Evolutionary conservation across 2,329 filamentous ascomycete species (phyloP).

Genomic region (Aphanoascus verrucosus): DNA sequence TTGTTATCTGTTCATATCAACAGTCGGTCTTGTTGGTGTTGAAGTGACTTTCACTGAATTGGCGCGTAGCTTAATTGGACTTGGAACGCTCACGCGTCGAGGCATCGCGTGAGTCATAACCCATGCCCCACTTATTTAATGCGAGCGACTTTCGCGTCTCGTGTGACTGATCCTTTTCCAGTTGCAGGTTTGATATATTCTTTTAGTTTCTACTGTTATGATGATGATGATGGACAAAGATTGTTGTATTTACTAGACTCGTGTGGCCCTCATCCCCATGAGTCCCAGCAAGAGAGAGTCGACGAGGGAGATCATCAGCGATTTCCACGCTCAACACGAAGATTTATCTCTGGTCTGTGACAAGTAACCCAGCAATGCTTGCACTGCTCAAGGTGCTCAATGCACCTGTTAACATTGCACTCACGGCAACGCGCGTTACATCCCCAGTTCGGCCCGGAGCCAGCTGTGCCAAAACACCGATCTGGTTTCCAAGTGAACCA

Average conservation of each 20-base stretch:
- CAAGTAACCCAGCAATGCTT: conserved; percentile 64
- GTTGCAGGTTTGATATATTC: too few species aligned
- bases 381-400: conserved; percentile 70
- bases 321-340: not conserved
- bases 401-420: conserved; percentile 66
- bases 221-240: too few species aligned
- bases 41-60: not conserved
- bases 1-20: too few species aligned
- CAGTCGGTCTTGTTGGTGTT: not conserved
- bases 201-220: too few species aligned
- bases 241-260: too few species aligned
- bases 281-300: too few species aligned
- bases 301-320: not conserved
- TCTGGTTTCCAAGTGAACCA: conserved; percentile 77
- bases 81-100: not conserved
- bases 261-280: too few species aligned
- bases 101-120: not conserved
- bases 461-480: conserved; percentile 75
- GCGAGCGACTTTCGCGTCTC: too few species aligned
- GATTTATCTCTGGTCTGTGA: conserved; percentile 42
- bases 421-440: conserved; percentile 63
- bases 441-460: conserved; percentile 63
- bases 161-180: too few species aligned
- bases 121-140: too few species aligned
- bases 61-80: not conserved